phyloP scores from a whole-genome alignment of 2,329 filamentous ascomycete species.

The Mollisiaceae sp. region DNA sequence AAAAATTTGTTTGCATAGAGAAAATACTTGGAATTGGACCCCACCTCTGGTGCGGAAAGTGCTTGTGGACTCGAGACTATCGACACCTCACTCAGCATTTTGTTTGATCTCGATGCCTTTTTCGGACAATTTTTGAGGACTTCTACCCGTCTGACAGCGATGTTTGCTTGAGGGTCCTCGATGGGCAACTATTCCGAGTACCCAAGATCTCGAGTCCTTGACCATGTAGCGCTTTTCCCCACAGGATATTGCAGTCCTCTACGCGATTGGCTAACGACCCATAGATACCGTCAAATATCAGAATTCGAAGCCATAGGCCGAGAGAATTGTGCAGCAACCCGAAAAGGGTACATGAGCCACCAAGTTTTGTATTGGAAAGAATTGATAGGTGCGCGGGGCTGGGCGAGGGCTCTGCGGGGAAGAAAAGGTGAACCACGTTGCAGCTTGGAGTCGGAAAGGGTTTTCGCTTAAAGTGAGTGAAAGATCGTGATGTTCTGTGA shows the following conservation, averaged over 20 bases:
- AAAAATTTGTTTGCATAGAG: constrained; percentile 19
- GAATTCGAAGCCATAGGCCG: constrained; percentile 7
- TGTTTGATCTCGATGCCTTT: neutral
- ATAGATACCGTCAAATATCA: constrained; percentile 13
- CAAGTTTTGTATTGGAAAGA: neutral
- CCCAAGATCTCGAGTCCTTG: neutral
- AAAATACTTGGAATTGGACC: neutral
- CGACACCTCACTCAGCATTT: neutral
- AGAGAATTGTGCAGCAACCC: constrained; percentile 10
- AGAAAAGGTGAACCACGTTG: constrained; percentile 2
- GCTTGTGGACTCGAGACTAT: neutral
- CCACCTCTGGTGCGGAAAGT: constrained; percentile 2
- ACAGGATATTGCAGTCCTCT: neutral
- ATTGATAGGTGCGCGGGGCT: constrained; percentile 11
- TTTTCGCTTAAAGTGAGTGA: constrained; percentile 22
- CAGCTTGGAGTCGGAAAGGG: constrained; percentile 1
- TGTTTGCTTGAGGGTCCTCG: neutral
- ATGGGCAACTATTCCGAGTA: neutral
- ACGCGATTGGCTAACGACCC: constrained; percentile 11
- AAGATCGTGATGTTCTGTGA: constrained; percentile 21
- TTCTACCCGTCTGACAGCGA: neutral
- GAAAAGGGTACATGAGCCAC: constrained; percentile 7
- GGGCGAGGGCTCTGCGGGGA: constrained; percentile 1
- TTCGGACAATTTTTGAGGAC: neutral
- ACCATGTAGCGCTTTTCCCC: constrained; percentile 3